Evolutionary conservation across 2,329 filamentous ascomycete species (phyloP).

Genomic region (Gaeumannomyces tritici): DNA sequence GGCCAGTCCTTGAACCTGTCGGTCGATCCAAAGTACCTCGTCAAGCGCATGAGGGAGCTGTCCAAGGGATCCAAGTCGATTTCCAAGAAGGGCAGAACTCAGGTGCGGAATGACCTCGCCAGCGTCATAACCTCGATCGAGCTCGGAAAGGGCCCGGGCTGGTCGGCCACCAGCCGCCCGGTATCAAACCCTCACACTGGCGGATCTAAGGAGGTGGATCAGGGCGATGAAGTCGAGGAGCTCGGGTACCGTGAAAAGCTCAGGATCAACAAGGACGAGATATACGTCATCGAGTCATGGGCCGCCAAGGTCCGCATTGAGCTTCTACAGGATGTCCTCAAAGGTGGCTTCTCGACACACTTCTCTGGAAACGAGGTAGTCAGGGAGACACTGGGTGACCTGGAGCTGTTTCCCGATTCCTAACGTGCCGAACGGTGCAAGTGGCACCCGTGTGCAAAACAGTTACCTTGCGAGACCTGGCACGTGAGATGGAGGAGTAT

Average conservation of each 20-base stretch:
- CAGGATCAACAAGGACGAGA: slow-evolving; percentile 19
- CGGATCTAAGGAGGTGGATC: slow-evolving; percentile 29
- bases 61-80: slow-evolving; percentile 37
- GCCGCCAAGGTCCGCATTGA: slow-evolving; percentile 37
- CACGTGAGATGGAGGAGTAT: not conserved
- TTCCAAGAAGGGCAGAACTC: slow-evolving; percentile 37
- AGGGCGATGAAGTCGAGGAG: slow-evolving; percentile 29
- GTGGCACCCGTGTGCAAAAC: not conserved
- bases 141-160: slow-evolving; percentile 42
- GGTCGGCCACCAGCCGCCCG: slow-evolving; percentile 36
- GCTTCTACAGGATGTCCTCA: slow-evolving; percentile 36
- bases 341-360: slow-evolving; percentile 31
- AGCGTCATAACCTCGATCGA: slow-evolving; percentile 47
- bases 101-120: slow-evolving; percentile 35
- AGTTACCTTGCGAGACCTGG: not conserved
- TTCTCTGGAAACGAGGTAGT: slow-evolving; percentile 24
- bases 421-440: not conserved
- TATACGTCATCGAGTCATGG: slow-evolving; percentile 36
- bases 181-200: slow-evolving; percentile 31
- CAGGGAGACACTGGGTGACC: not conserved
- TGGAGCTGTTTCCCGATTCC: not conserved
- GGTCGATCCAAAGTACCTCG: slow-evolving; percentile 39
- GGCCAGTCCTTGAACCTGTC: slow-evolving; percentile 38
- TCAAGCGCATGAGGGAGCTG: slow-evolving; percentile 36
- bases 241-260: slow-evolving; percentile 44